Evolutionary conservation across 805 yeast species (phyloP).

Genomic region (Kluyveromyces siamensis): DNA sequence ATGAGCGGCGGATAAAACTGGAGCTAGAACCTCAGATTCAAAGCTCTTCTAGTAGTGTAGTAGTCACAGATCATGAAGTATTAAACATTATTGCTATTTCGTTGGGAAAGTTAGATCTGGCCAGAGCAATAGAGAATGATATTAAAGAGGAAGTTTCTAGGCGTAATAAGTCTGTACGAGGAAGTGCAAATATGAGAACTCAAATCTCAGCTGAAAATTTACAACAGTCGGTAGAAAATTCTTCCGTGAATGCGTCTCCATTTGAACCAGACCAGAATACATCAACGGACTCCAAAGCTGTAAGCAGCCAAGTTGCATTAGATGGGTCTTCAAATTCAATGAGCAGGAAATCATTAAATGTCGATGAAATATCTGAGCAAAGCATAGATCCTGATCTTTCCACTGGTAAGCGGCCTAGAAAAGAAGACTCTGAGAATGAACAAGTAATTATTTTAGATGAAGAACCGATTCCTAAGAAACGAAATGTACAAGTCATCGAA

Average conservation of each 20-base stretch:
- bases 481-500: background rate
- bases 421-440: background rate
- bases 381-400: slow-evolving; percentile 1
- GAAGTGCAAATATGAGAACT: background rate
- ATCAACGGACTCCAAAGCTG: no score
- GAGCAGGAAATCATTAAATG: background rate
- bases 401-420: background rate
- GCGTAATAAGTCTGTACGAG: background rate
- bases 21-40: slow-evolving; percentile 6
- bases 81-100: slow-evolving; percentile 22
- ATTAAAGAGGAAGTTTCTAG: slow-evolving; percentile 13
- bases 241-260: no score
- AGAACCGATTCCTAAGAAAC: background rate
- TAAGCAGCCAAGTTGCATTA: no score
- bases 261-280: no score
- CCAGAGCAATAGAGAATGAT: slow-evolving; percentile 20
- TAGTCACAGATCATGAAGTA: slow-evolving; percentile 22
- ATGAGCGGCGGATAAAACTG: slow-evolving; percentile 39
- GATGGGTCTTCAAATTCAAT: no score
- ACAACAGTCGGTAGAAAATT: background rate
- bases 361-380: background rate
- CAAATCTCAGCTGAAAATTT: background rate
- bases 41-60: slow-evolving; percentile 5
- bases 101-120: slow-evolving; percentile 20
- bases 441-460: background rate